Base-by-base conservation (phyloP, 2,329 filamentous ascomycete species). In the Botrytis tulipae region DNA sequence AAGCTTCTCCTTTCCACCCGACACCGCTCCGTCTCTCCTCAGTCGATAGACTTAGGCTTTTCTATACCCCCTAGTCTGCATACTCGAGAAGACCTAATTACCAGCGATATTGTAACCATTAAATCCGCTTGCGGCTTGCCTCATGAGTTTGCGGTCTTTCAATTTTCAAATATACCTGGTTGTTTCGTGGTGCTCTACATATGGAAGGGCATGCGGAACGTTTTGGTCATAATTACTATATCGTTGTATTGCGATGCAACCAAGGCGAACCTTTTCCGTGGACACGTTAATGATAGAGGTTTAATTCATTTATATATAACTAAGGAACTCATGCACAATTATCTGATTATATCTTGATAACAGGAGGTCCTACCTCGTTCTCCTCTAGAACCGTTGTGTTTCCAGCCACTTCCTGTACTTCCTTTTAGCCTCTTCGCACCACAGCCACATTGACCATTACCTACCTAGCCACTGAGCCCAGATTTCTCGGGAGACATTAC, bases 101-200 rank as follows among this genome's bases (percentile, higher is more conserved):
- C 20, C 10, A 12, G 18, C 12, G 7, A 1, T 25, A 10, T 5
- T 9, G 1, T 2, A 32, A 4, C 18, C 14, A 5, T 42, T 8
- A 25, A 1, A 1, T 6, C 18, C 14, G 1, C 18, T 32, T 22
- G 10, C 5, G 7, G 35, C 3, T 1, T 12, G 18, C 4, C 16
- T 14, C 62, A 46, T 44, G 18, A 46, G 14, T 7, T 46, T 46
- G 18, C 9, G 4, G 29, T 14, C 37, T 61, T 37, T 14, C 5
- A 42, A 65, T 25, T 37, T 37, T 6, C 5, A 42, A 65, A 46
- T 12, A 12, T 32, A 29, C 4, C 12, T 10, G n/a, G 20, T 44
- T 46, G 4, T 32, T 22, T 8, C n/a, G 18, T 46, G 8, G 40
- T 10, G 18, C 8, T 3, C 4, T 12, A 18, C 40, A 44, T 1